These are phyloP conservation scores for Fagus sylvatica DNA, from an alignment of 306 rosid genomes.

Conservation along the genomic window DNA sequence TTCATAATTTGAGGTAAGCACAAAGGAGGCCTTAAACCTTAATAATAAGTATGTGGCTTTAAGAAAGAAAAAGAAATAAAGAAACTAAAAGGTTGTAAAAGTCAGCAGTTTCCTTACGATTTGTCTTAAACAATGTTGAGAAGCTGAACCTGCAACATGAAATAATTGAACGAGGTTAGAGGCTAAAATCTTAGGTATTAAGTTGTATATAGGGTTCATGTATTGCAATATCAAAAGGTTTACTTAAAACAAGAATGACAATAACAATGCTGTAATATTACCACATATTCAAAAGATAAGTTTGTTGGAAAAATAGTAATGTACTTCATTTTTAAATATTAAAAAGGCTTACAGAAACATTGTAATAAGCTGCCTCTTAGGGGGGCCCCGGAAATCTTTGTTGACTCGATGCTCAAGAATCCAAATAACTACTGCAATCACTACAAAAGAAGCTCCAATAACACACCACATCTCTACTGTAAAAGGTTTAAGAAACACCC, in stretches of 20 bases:
- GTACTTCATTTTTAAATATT: constrained; percentile 4
- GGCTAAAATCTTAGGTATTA: constrained; percentile 17
- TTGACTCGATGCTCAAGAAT: constrained; percentile 92
- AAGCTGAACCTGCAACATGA: constrained; percentile 87
- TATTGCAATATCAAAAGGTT: constrained; percentile 13
- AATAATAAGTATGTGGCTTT: neutral
- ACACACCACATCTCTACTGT: constrained; percentile 84
- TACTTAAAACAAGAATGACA: constrained; percentile 1
- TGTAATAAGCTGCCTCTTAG: constrained; percentile 73
- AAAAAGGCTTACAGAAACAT: constrained; percentile 64
- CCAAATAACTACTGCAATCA: constrained; percentile 86
- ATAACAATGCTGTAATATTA: neutral
- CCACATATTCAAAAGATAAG: neutral
- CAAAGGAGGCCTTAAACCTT: neutral
- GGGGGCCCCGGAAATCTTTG: constrained; percentile 90
- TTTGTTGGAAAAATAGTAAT: neutral
- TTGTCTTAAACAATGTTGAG: constrained; percentile 88
- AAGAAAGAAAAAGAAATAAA: constrained; percentile 15
- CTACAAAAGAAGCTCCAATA: constrained; percentile 67
- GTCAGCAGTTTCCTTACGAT: constrained; percentile 60
- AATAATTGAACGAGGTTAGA: constrained; percentile 39
- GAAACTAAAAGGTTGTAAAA: constrained; percentile 20
- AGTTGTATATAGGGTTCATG: neutral
- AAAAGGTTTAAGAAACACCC: constrained; percentile 92
- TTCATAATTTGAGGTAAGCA: neutral